Evolutionary conservation across 163 green algal genomes (phyloP).

Genomic region (Scenedesmus sp.): DNA sequence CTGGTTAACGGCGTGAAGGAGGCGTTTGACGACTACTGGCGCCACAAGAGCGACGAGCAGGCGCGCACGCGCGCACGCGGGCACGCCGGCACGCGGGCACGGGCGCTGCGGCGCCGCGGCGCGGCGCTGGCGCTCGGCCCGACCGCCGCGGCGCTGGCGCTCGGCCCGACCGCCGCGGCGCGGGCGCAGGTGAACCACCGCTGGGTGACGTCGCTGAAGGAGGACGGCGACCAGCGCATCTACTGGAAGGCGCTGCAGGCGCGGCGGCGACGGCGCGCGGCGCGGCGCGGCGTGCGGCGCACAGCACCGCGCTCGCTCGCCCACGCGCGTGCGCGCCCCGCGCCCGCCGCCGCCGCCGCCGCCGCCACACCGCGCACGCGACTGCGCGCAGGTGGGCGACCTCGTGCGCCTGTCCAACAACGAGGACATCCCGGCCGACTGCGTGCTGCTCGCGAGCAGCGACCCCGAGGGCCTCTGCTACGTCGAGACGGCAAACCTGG

Average conservation of each 20-base stretch:
- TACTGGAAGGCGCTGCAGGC: constrained; percentile 46
- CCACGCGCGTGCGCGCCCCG: neutral
- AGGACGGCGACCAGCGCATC: constrained; percentile 45
- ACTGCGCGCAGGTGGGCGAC: constrained; percentile 36
- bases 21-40: constrained; percentile 74
- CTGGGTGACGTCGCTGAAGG: constrained; percentile 26
- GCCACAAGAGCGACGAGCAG: constrained; percentile 61
- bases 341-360: neutral
- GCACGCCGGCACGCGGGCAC: no score
- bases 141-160: no score
- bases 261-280: no score
- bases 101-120: no score
- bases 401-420: constrained; percentile 42
- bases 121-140: no score
- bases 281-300: no score
- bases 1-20: constrained; percentile 86
- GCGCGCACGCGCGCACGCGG: constrained; percentile 10
- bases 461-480: constrained; percentile 70
- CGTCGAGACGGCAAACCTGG: constrained; percentile 82
- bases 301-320: neutral
- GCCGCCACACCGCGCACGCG: neutral
- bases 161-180: no score
- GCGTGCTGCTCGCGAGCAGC: constrained; percentile 75
- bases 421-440: constrained; percentile 79
- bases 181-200: constrained; percentile 40